Conservation (phyloP, 371 early-diverging fungal species). For the Actinomucor elegans region DNA sequence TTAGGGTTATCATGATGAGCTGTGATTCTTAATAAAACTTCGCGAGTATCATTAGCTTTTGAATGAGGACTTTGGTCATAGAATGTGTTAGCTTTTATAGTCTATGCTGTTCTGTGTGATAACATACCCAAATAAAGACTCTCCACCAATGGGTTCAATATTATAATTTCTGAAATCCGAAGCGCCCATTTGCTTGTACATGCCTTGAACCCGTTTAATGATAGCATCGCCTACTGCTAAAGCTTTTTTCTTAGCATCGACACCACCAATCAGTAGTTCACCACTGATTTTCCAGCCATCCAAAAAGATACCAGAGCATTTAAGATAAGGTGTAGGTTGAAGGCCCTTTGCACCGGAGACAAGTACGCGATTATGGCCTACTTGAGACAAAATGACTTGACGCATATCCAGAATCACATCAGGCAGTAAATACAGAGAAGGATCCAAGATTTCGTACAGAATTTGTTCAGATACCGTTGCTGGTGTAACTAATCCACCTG, state of each 20-base stretch:
- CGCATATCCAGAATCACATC: slow-evolving; percentile 77
- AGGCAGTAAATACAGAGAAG: slow-evolving; percentile 69
- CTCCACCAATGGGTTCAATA: slow-evolving; percentile 70
- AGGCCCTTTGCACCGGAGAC: slow-evolving; percentile 69
- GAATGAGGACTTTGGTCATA: slow-evolving; percentile 49
- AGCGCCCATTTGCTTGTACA: slow-evolving; percentile 51
- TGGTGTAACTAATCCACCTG: slow-evolving; percentile 67
- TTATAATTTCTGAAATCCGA: slow-evolving; percentile 53
- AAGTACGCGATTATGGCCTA: slow-evolving; percentile 60
- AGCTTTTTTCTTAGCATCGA: slow-evolving; percentile 67
- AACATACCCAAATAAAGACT: slow-evolving; percentile 67
- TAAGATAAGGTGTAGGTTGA: slow-evolving; percentile 65
- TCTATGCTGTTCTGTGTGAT: neutral
- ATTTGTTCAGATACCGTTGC: slow-evolving; percentile 74
- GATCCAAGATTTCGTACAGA: slow-evolving; percentile 71
- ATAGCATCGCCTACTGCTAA: slow-evolving; percentile 68
- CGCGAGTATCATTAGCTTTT: slow-evolving; percentile 50
- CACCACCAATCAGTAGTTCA: slow-evolving; percentile 68
- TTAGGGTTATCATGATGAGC: slow-evolving; percentile 60
- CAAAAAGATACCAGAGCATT: slow-evolving; percentile 69
- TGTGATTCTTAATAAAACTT: slow-evolving; percentile 66
- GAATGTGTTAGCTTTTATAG: neutral
- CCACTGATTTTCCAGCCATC: slow-evolving; percentile 72
- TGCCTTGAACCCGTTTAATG: slow-evolving; percentile 47
- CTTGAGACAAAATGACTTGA: slow-evolving; percentile 55